Base-by-base conservation (phyloP, 306 rosid genomes). In the Begonia masoniana region DNA sequence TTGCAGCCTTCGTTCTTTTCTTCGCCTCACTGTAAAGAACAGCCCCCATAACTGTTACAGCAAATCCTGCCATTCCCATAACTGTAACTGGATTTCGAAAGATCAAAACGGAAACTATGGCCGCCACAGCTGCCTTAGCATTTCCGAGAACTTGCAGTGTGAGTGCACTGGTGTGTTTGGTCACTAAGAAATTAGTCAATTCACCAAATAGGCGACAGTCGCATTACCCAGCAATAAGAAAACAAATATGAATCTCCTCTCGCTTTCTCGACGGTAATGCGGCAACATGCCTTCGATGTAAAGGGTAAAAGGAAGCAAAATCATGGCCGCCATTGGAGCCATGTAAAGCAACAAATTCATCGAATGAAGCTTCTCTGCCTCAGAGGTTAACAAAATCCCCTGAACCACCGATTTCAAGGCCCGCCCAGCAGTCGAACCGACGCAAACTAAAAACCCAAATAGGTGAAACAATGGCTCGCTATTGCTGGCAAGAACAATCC, bases 51-150 rank as follows among this genome's bases (percentile, higher is more conserved):
- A 86, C 66, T 0, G 97, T 85, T 5, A 89, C 74, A 0, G 62
- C 88, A 31, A 89, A 89, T 13, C 97, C 97, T 0, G 82, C 54
- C 62, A 89, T 75, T 0, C 97, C 97, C 95, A 89, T 89, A 1
- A 62, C 79, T 41, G 91, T 85, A 12, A 89, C 95, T 6, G 97
- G 97, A 16, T 89, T 89, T 64, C 76, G 70, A 51, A 89, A 85
- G 6, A 89, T 89, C 79, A 89, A 51, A 49, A 89, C 94, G n/a
- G 97, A 89, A 23, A 89, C 95, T 0, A 81, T 84, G 0, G 94
- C 97, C 12, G 97, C 97, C 23, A 76, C 91, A 0, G 94, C 94
- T 4, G 94, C 95, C 63, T 89, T 89, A 1, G 95, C 97, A 60
- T 89, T 89, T 3, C 97, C 97, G 50, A 89, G 68, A 13, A 89